Base-by-base conservation (phyloP, 2,329 filamentous ascomycete genomes). In the Cadophora gregata region DNA sequence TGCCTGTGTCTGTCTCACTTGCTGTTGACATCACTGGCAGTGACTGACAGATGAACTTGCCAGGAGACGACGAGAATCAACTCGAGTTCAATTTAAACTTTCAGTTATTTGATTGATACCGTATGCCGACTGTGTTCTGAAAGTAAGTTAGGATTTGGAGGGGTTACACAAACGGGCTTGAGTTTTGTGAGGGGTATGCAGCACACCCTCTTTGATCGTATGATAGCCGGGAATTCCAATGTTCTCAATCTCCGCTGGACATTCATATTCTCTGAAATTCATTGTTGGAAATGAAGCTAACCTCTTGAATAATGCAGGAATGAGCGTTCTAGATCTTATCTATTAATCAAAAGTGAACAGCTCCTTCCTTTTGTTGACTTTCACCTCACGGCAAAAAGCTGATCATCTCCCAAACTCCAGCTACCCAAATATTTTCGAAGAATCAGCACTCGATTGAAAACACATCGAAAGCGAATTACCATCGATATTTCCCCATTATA, bases 41-140 rank as follows among this genome's bases (percentile, higher is more conserved):
- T 27, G 51, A 50, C 16, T 58, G n/a, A n/a, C 59, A 47, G 36
- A 64, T 59, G 62, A 59, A 24, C 38, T 63, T 66, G 53, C 53
- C 56, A 47, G 21, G 29, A 45, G 55, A 42, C 31, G 19, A 45
- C 33, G 19, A 48, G 25, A n/a, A 25, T 33, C 14, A 42, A 47
- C 4, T 12, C 33, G 10, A 7, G 19, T 48, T 48, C n/a, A 36
- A 4, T 25, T 33, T 24, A 14, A 27, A 45, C 21, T n/a, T 50
- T 4, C 59, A 38, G 21, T 19, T 24, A 1, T 48, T 25, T 50
- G 25, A 50, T 36, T 51, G n/a, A 59, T 5, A 7, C 9, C 10
- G 16, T n/a, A 3, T 59, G 3, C 12, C 19, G 38, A 47, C 42
- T 47, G 19, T 61, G 24, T 48, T n/a, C 19, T 21, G 29, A 14